Conservation (phyloP, 2,329 filamentous ascomycete genomes). For the Fusarium temperatum region DNA sequence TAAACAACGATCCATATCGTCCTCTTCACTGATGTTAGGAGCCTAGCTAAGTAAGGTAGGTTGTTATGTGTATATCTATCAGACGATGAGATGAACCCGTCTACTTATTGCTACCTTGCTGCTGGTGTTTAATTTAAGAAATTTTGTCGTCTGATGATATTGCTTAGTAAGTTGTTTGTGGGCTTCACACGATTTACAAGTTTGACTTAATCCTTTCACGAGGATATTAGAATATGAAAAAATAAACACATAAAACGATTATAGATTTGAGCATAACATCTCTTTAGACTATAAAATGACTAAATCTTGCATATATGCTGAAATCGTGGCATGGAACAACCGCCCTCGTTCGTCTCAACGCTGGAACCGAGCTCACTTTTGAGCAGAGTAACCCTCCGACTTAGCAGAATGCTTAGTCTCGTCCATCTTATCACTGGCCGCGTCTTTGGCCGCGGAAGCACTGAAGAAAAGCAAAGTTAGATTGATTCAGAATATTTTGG, state of each 20-base stretch:
- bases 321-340: neutral
- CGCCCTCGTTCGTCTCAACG: neutral
- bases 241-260: neutral
- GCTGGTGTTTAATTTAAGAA: neutral
- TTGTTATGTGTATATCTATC: no score
- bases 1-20: neutral
- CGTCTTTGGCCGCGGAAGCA: neutral
- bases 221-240: neutral
- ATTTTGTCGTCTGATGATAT: neutral
- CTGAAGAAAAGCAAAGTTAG: neutral
- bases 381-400: neutral
- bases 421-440: neutral
- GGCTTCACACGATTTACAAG: neutral
- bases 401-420: neutral
- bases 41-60: neutral
- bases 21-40: neutral
- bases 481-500: neutral
- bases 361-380: neutral
- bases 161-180: neutral
- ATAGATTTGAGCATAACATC: neutral
- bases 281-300: neutral
- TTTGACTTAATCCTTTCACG: neutral
- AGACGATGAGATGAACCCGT: no score
- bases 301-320: neutral
- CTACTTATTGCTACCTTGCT: neutral